Conservation (phyloP, 768 basidiomycete species). For the Tulasnella sp. region DNA sequence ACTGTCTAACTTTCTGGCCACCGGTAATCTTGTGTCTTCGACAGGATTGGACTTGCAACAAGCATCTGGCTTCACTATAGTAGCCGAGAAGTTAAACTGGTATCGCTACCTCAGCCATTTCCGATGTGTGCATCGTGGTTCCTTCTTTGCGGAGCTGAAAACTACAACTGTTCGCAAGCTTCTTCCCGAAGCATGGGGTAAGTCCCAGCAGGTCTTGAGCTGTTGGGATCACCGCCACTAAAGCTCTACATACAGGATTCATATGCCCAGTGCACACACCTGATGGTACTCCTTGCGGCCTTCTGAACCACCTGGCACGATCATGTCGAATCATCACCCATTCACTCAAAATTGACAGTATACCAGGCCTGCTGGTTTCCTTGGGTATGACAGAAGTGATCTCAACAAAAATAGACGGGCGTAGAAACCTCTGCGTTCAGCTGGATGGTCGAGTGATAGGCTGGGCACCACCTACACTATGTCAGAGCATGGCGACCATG, state of each 20-base stretch:
- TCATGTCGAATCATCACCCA: conserved; percentile 82
- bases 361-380: conserved; percentile 66
- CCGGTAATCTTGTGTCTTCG: conserved; percentile 88
- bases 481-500: conserved; percentile 65
- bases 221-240: conserved; percentile 8
- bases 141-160: conserved; percentile 97
- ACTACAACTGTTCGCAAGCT: conserved; percentile 95
- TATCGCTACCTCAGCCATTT: conserved; percentile 97
- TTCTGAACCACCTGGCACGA: conserved; percentile 90
- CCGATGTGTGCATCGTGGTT: conserved; percentile 95
- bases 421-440: conserved; percentile 68
- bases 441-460: conserved; percentile 93
- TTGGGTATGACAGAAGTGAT: conserved; percentile 94
- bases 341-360: conserved; percentile 58
- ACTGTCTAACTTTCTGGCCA: conserved; percentile 89
- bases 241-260: conserved; percentile 50
- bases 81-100: conserved; percentile 98
- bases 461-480: conserved; percentile 68
- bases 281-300: conserved; percentile 93
- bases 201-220: conserved; percentile 17
- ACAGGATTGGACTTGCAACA: conserved; percentile 95
- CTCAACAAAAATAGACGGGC: conserved; percentile 65
- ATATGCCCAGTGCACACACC: conserved; percentile 98
- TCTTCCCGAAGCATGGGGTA: conserved; percentile 96
- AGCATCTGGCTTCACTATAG: conserved; percentile 95